Evolutionary conservation across 2,329 filamentous ascomycete genomes (phyloP).

Genomic region (Penicillium sp.): DNA sequence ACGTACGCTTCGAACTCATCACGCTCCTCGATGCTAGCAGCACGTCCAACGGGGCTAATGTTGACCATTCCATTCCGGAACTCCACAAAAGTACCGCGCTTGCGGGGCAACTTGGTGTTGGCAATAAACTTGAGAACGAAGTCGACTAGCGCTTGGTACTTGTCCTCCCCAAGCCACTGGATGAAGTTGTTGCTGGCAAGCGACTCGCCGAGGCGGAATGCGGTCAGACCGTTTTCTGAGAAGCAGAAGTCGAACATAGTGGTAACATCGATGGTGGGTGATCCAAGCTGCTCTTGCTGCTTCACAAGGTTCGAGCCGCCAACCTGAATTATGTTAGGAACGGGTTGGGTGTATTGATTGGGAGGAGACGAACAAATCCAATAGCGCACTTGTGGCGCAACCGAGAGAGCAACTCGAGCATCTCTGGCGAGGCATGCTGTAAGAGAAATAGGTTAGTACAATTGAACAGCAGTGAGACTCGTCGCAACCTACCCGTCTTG

Average conservation of each 20-base stretch:
- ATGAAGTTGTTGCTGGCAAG: conserved; percentile 85
- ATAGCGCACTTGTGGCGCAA: conserved; percentile 63
- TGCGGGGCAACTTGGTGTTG: conserved; percentile 59
- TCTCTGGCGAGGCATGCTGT: conserved; percentile 71
- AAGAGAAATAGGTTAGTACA: conserved; percentile 4
- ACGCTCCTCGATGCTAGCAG: conserved; percentile 77
- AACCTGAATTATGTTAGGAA: conserved; percentile 46
- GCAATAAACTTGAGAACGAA: conserved; percentile 62
- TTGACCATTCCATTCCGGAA: conserved; percentile 67
- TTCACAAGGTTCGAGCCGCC: conserved; percentile 89
- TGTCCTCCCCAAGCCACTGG: conserved; percentile 80
- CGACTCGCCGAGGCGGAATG: conserved; percentile 75
- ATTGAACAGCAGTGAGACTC: neutral
- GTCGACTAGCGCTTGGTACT: conserved; percentile 61
- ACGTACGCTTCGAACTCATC: conserved; percentile 68
- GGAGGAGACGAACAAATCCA: conserved; percentile 29
- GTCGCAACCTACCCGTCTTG: conserved; percentile 64
- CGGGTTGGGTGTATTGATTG: neutral
- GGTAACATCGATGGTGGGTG: conserved; percentile 65
- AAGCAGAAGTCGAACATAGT: conserved; percentile 97
- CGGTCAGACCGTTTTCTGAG: conserved; percentile 91
- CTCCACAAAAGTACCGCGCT: conserved; percentile 66
- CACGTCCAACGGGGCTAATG: conserved; percentile 66
- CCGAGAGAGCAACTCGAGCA: conserved; percentile 73
- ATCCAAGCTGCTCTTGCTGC: conserved; percentile 93